Evolutionary conservation across 2,329 filamentous ascomycete species (phyloP).

Genomic region (Pseudocercospora musae): DNA sequence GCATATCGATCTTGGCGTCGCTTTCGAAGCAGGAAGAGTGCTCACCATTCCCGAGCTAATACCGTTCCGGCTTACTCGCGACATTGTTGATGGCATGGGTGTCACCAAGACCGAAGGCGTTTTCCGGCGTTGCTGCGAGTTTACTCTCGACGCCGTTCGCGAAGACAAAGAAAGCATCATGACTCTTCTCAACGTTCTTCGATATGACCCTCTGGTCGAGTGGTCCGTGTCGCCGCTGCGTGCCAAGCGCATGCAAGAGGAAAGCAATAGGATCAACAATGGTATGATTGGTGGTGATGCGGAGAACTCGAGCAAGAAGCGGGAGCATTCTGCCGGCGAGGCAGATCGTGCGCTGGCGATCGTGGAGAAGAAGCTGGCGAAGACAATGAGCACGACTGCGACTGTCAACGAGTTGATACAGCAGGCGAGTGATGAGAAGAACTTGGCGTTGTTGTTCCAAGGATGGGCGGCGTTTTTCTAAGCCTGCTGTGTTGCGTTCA

Average conservation of each 20-base stretch:
- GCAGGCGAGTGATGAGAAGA: constrained; percentile 87
- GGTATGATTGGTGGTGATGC: constrained; percentile 18
- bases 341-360: constrained; percentile 88
- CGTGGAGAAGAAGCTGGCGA: constrained; percentile 92
- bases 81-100: constrained; percentile 96
- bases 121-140: constrained; percentile 96
- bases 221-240: constrained; percentile 81
- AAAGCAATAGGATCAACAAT: constrained; percentile 46
- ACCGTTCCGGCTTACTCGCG: constrained; percentile 88
- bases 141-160: constrained; percentile 90
- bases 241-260: constrained; percentile 64
- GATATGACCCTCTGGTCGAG: constrained; percentile 95
- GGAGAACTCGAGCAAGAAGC: constrained; percentile 28
- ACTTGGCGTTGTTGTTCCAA: constrained; percentile 80
- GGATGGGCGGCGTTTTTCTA: constrained; percentile 35
- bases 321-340: constrained; percentile 64
- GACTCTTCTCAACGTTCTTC: constrained; percentile 94
- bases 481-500: not conserved
- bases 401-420: constrained; percentile 97
- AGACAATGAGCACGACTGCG: constrained; percentile 88
- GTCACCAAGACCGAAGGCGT: constrained; percentile 93
- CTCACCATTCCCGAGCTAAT: constrained; percentile 93
- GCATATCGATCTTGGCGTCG: constrained; percentile 94
- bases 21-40: constrained; percentile 95
- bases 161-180: constrained; percentile 96